phyloP scores from a whole-genome alignment of 805 yeast species.

The Ogataea pini region DNA sequence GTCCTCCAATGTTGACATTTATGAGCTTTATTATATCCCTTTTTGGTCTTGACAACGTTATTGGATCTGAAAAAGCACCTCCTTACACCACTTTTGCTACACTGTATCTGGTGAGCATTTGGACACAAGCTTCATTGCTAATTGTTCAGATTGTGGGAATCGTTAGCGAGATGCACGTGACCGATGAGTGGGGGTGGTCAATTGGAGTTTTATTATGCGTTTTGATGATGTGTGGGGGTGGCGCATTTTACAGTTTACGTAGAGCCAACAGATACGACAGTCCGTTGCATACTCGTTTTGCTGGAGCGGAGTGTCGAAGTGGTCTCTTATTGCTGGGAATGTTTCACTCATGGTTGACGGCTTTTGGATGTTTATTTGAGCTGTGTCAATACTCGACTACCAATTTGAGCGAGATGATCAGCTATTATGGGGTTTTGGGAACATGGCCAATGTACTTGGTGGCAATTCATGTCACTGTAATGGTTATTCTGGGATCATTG shows the following conservation, averaged over 20 bases:
- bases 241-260: slow-evolving; percentile 11
- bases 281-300: background rate
- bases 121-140: slow-evolving; percentile 20
- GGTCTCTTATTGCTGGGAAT: slow-evolving; percentile 13
- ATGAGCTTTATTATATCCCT: slow-evolving; percentile 16
- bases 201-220: slow-evolving; percentile 8
- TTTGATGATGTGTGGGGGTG: slow-evolving; percentile 8
- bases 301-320: slow-evolving; percentile 8
- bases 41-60: slow-evolving; percentile 16
- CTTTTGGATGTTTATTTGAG: slow-evolving; percentile 27
- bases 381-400: slow-evolving; percentile 27
- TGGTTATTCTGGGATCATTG: slow-evolving; percentile 21
- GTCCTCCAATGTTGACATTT: slow-evolving; percentile 14
- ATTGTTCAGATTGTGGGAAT: slow-evolving; percentile 15
- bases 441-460: slow-evolving; percentile 6
- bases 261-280: background rate
- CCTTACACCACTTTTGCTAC: slow-evolving; percentile 12
- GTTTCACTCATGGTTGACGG: slow-evolving; percentile 24
- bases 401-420: slow-evolving; percentile 19
- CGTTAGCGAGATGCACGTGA: slow-evolving; percentile 11
- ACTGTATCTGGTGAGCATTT: slow-evolving; percentile 14
- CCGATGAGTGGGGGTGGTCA: slow-evolving; percentile 15
- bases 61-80: slow-evolving; percentile 6
- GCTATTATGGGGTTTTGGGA: slow-evolving; percentile 13
- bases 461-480: slow-evolving; percentile 16